phyloP scores from a whole-genome alignment of 139 green algal genomes.

The Yamagishiella unicocca region DNA sequence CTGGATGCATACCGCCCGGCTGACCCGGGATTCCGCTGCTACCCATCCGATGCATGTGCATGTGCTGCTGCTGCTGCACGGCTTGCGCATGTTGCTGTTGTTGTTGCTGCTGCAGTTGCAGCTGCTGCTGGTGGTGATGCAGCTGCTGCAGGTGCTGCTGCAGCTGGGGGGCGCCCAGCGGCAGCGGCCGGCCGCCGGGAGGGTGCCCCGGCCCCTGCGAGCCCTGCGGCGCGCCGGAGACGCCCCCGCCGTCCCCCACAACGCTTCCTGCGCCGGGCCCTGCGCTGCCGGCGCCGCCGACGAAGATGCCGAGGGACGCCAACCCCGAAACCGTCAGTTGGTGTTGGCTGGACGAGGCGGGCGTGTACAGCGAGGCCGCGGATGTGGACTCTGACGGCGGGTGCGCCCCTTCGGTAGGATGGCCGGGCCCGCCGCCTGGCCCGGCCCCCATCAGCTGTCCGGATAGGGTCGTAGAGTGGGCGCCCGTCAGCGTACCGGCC shows the following conservation, averaged over 20 bases:
- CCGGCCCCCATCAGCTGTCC: not conserved
- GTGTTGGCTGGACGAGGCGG: not conserved
- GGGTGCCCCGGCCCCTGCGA: not conserved
- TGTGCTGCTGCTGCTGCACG: constrained; percentile 13
- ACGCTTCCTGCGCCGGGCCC: not conserved
- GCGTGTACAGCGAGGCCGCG: not conserved
- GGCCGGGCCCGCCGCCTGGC: not conserved
- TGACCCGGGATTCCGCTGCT: no score
- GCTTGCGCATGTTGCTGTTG: constrained; percentile 31
- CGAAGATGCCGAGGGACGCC: not conserved
- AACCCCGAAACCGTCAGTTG: constrained; percentile 19
- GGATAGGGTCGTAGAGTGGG: not conserved
- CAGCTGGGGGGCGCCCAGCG: constrained; percentile 42
- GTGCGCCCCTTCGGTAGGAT: not conserved
- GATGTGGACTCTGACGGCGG: not conserved
- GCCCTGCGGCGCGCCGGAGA: no score
- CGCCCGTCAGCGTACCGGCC: not conserved
- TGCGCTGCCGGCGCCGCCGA: not conserved
- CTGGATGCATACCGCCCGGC: not conserved
- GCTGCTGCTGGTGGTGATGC: constrained; percentile 29
- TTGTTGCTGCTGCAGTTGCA: constrained; percentile 45
- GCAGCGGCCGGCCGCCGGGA: constrained; percentile 9
- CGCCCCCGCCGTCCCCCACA: not conserved
- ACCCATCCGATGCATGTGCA: not conserved
- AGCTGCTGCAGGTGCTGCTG: constrained; percentile 57